These are phyloP conservation scores for Mucuna pruriens DNA, from an alignment of 306 rosid species.

Conservation along the genomic window DNA sequence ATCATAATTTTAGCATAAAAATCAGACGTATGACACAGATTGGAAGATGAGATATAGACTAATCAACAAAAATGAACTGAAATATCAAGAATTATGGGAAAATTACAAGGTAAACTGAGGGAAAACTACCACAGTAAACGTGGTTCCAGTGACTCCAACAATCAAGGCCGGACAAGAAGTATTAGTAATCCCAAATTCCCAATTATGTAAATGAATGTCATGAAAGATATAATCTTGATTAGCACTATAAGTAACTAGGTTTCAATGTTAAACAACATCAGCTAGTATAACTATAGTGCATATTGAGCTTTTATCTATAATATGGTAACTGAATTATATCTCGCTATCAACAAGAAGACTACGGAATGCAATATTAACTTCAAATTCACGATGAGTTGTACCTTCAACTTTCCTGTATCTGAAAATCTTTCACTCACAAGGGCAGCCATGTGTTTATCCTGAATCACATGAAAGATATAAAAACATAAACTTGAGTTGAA, in stretches of 20 bases:
- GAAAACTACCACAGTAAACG: no score
- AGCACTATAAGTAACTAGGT: neutral
- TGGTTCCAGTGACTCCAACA: no score
- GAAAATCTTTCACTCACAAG: conserved; percentile 80
- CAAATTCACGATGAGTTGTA: conserved; percentile 36
- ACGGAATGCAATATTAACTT: conserved; percentile 8
- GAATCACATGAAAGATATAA: conserved; percentile 34
- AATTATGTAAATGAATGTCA: neutral
- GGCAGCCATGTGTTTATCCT: conserved; percentile 91
- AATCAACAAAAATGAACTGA: conserved; percentile 29
- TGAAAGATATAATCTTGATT: neutral
- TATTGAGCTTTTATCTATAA: neutral
- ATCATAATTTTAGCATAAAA: conserved; percentile 32
- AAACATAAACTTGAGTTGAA: conserved; percentile 29
- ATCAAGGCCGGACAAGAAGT: no score
- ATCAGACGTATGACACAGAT: neutral
- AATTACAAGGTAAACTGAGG: conserved; percentile 31
- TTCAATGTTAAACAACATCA: conserved; percentile 21
- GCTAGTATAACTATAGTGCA: conserved; percentile 9
- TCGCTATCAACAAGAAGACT: conserved; percentile 5
- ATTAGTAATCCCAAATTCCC: no score
- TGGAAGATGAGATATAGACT: neutral
- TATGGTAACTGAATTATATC: neutral
- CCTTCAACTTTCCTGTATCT: conserved; percentile 70
- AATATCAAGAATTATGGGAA: conserved; percentile 7